These are phyloP conservation scores for Yamadazyma laniorum DNA, from an alignment of 805 yeast species.

Conservation along the genomic window DNA sequence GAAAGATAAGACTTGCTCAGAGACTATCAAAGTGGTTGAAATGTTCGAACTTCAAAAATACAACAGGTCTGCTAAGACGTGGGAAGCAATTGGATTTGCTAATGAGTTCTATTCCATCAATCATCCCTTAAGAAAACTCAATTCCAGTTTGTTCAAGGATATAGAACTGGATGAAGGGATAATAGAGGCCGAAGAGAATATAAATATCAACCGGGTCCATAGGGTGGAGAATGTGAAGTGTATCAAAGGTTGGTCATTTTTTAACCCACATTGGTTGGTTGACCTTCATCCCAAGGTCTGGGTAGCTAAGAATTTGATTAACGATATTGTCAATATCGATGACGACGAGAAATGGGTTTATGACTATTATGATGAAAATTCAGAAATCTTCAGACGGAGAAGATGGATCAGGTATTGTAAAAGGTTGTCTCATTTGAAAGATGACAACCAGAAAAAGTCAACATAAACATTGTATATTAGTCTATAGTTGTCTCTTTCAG, in stretches of 20 bases:
- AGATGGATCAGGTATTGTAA: conserved; percentile 54
- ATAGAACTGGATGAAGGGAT: conserved; percentile 15
- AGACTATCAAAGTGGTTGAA: conserved; percentile 48
- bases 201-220: conserved; percentile 9
- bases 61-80: conserved; percentile 47
- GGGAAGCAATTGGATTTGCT: conserved; percentile 64
- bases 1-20: conserved; percentile 13
- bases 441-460: too few relatives aligned
- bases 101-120: conserved; percentile 53
- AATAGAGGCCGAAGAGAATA: conserved; percentile 17
- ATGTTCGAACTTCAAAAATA: conserved; percentile 66
- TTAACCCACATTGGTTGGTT: conserved; percentile 53
- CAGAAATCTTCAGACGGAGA: conserved; percentile 53
- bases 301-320: conserved; percentile 53
- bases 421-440: too few relatives aligned
- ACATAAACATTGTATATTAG: too few relatives aligned
- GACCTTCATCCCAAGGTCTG: conserved; percentile 65
- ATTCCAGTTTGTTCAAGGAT: conserved; percentile 15
- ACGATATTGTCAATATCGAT: conserved; percentile 59
- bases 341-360: conserved; percentile 85
- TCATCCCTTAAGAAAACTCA: conserved; percentile 23
- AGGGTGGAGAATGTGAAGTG: conserved; percentile 43
- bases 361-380: conserved; percentile 43
- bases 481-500: too few relatives aligned
- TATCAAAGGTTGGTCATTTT: conserved; percentile 45